Evolutionary conservation across 2,329 filamentous ascomycete genomes (phyloP), one percentile per base, ranked within the genome.

Genomic region (Sporothrix globosa): DNA sequence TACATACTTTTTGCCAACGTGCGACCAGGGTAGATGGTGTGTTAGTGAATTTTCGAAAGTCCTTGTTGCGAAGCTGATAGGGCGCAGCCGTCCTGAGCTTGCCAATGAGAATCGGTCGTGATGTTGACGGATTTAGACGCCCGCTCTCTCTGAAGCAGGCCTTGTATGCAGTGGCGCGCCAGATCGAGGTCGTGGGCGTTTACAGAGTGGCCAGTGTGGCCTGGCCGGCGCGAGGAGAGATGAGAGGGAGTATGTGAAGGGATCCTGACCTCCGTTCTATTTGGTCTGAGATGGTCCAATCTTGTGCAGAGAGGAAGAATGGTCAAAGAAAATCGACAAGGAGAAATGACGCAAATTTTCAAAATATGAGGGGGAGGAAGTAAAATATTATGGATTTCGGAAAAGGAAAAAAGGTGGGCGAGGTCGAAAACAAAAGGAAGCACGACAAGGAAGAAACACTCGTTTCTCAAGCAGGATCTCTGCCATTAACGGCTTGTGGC

Each of bases 61-160:
- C 73, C 72, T 72, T 75, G 73, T 74, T 72, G 73, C 73, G 72
- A 73, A 76, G 79, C 80, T 83, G 82, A 83, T 85, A 83, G 82
- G 82, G 65, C 70, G 39, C 52, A 48, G 30, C 14, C 41, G 10
- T 48, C 21, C 72, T 69, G 71, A 74, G 75, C 74, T 76, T 77
- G 69, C 78, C 80, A 80, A 80, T 81, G 63, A 77, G 77, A 76
- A 78, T 76, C 77, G 76, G 77, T 77, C 79, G 78, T 81, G 77
- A 46, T 79, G 76, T 77, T 74, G 76, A 79, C 76, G 76, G 75
- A 79, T 80, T 81, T 84, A 84, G 80, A 82, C 83, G 83, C 83
- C 80, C 80, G 79, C 75, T 39, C 72, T 39, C 72, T 68, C 63
- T 54, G 68, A 60, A 67, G 67, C 53, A 70, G 9, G 48, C 21